These are phyloP conservation scores for Leishmania arabica DNA, from an alignment of 208 protist genomes.

Conservation along the genomic window DNA sequence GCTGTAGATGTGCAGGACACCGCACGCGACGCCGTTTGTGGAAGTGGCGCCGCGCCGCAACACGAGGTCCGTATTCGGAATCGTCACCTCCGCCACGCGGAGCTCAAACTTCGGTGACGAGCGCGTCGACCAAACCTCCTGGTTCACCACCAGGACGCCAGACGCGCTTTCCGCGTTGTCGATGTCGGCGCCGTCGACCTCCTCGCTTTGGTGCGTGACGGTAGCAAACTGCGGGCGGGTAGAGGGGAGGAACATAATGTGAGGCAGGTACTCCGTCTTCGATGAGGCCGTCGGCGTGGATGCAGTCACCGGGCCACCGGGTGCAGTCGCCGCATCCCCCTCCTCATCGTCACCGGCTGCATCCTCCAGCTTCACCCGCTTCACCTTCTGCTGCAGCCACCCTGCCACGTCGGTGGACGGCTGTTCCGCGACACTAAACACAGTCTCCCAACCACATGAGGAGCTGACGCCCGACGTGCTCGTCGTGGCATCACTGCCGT, in stretches of 20 bases:
- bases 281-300: not conserved
- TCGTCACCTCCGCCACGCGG: slow-evolving; percentile 84
- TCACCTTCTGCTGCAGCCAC: slow-evolving; percentile 18
- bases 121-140: slow-evolving; percentile 79
- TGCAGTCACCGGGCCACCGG: not conserved
- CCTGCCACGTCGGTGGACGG: not conserved
- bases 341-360: slow-evolving; percentile 1
- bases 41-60: slow-evolving; percentile 56
- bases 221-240: slow-evolving; percentile 70
- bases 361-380: slow-evolving; percentile 38
- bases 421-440: slow-evolving; percentile 5
- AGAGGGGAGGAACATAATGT: slow-evolving; percentile 86
- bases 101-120: slow-evolving; percentile 55
- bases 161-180: slow-evolving; percentile 38
- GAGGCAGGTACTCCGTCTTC: slow-evolving; percentile 65
- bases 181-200: slow-evolving; percentile 26
- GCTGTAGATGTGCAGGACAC: slow-evolving; percentile 73
- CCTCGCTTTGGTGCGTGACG: slow-evolving; percentile 68
- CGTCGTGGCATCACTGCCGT: not conserved
- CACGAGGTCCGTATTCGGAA: slow-evolving; percentile 55
- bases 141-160: slow-evolving; percentile 85
- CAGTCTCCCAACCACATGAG: slow-evolving; percentile 24
- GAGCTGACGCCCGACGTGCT: not conserved
- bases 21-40: slow-evolving; percentile 65
- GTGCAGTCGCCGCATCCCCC: not conserved